Conservation (phyloP, 208 protist genomes). For the Trypanosoma lewisi region DNA sequence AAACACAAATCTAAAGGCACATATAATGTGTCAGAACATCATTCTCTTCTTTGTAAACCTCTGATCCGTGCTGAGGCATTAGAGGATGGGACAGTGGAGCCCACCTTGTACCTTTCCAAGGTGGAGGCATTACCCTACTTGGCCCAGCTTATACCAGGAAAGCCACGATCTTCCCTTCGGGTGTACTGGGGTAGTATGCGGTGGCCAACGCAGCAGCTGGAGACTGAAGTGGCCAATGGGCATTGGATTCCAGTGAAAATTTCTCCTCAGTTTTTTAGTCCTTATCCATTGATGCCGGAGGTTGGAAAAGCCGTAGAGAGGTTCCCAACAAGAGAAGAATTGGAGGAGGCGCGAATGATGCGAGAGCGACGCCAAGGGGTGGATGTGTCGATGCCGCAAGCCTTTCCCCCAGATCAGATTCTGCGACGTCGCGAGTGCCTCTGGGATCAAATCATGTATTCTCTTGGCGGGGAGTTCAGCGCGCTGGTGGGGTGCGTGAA, state of each 20-base stretch:
- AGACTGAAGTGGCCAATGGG: conserved; percentile 77
- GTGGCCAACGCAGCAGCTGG: conserved; percentile 73
- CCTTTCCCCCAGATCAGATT: conserved; percentile 75
- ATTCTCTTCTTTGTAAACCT: conserved; percentile 58
- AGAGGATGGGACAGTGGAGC: conserved; percentile 61
- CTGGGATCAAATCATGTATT: conserved; percentile 87
- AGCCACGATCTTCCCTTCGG: conserved; percentile 73
- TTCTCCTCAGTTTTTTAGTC: conserved; percentile 74
- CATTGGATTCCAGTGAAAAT: conserved; percentile 83
- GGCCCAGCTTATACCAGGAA: conserved; percentile 52
- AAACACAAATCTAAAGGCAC: conserved; percentile 17
- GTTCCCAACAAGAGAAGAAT: conserved; percentile 68
- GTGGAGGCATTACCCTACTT: conserved; percentile 81
- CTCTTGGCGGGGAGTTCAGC: conserved; percentile 72
- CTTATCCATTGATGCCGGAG: conserved; percentile 41
- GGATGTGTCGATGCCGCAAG: conserved; percentile 61
- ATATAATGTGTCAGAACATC: conserved; percentile 27
- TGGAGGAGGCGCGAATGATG: conserved; percentile 36
- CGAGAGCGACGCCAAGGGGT: conserved; percentile 60
- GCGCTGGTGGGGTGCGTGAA: conserved; percentile 75
- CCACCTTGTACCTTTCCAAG: conserved; percentile 77
- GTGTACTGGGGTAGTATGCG: conserved; percentile 87
- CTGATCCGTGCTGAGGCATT: conserved; percentile 49
- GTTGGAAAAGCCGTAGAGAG: conserved; percentile 28
- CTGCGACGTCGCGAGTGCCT: conserved; percentile 72